These are phyloP conservation scores for Solanum virginianum DNA, from an alignment of 257 asterid species.

Conservation along the genomic window DNA sequence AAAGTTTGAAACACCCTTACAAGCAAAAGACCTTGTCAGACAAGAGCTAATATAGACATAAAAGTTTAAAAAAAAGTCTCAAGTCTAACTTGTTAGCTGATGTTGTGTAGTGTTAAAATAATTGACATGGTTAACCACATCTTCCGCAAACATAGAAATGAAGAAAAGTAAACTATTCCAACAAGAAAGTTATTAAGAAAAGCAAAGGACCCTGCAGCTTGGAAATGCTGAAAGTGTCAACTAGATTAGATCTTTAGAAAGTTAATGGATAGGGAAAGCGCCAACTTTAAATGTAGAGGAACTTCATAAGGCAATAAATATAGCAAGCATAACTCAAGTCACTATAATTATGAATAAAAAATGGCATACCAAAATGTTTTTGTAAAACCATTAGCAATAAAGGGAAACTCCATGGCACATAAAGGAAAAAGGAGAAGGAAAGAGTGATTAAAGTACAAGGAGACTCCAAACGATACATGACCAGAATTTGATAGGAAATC, in stretches of 20 bases:
- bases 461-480: neutral
- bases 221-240: neutral
- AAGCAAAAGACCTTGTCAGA: neutral
- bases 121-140: neutral
- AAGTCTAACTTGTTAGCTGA: neutral
- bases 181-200: neutral
- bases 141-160: neutral
- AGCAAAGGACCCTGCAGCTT: neutral
- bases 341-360: neutral
- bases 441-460: neutral
- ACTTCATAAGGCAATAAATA: neutral
- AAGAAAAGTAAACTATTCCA: neutral
- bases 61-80: neutral
- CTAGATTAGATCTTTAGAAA: neutral
- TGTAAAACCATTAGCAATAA: neutral
- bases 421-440: neutral
- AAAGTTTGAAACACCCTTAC: neutral
- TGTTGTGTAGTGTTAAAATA: neutral
- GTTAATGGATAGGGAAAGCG: neutral
- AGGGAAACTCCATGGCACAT: neutral
- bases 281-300: neutral
- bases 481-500: neutral
- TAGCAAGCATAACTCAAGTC: neutral
- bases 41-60: neutral
- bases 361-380: neutral